phyloP scores from a whole-genome alignment of 176 grass and related monocot species.

The Guadua angustifolia region DNA sequence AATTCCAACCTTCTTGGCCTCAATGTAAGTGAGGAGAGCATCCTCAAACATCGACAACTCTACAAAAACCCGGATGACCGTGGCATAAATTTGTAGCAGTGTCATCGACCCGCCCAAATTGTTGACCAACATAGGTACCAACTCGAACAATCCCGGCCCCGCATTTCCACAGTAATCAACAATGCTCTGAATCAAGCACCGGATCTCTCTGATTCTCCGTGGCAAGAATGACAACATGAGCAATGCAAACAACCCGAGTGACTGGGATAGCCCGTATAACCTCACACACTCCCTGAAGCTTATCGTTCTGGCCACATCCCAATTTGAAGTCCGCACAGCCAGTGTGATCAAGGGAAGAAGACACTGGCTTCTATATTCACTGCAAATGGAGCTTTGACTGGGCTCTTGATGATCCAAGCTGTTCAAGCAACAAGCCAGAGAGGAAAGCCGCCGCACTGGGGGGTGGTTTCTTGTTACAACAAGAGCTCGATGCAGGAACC shows the following conservation, averaged over 20 bases:
- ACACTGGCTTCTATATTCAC: conserved; percentile 18
- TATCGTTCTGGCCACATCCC: conserved; percentile 52
- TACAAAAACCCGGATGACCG: conserved; percentile 49
- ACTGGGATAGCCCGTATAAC: conserved; percentile 50
- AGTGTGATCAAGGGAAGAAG: conserved; percentile 53
- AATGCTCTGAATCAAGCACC: conserved; percentile 51
- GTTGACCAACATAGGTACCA: conserved; percentile 50
- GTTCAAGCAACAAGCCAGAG: conserved; percentile 42
- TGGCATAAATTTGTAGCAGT: conserved; percentile 63
- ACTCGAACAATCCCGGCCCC: conserved; percentile 48
- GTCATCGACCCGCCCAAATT: conserved; percentile 50
- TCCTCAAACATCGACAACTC: conserved; percentile 58
- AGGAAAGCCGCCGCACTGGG: background rate
- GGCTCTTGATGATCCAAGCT: conserved; percentile 38
- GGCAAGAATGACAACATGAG: conserved; percentile 48
- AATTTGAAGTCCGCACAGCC: conserved; percentile 54
- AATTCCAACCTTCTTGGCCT: conserved; percentile 60
- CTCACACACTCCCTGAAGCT: conserved; percentile 58
- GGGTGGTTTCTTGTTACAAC: background rate
- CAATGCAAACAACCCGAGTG: conserved; percentile 54
- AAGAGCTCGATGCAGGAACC: conserved; percentile 45
- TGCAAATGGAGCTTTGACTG: background rate
- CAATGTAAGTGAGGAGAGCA: conserved; percentile 54
- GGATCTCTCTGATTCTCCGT: conserved; percentile 43
- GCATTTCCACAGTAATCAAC: conserved; percentile 58